phyloP scores from a whole-genome alignment of 306 rosid species.

The Castanea sativa region DNA sequence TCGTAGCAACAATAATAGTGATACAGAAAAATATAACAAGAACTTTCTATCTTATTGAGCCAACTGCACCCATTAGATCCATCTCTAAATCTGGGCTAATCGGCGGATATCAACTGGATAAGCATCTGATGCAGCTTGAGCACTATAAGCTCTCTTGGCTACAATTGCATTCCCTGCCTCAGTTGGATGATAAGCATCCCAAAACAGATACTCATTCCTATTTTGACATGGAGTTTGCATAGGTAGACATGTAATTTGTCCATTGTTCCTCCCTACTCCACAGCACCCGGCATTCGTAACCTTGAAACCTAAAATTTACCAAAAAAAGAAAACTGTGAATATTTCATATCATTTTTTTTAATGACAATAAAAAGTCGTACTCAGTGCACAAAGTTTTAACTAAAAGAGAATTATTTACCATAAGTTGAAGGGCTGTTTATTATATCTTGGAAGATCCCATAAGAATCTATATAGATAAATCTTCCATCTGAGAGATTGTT shows the following conservation, averaged over 20 bases:
- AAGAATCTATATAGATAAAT: conserved; percentile 65
- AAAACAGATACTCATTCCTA: conserved; percentile 60
- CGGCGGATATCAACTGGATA: conserved; percentile 73
- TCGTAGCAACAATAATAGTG: too few species aligned
- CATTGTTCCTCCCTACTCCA: conserved; percentile 95
- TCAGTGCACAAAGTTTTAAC: too few species aligned
- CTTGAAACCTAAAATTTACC: too few species aligned
- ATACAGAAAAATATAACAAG: too few species aligned
- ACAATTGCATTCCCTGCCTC: conserved; percentile 62
- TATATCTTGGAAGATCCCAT: conserved; percentile 72
- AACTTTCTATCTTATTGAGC: neutral
- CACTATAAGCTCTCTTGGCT: conserved; percentile 67
- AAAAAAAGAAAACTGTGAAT: too few species aligned
- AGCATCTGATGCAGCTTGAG: conserved; percentile 77
- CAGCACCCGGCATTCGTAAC: conserved; percentile 38
- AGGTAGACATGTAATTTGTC: conserved; percentile 84
- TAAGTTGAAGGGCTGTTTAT: conserved; percentile 58
- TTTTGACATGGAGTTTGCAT: conserved; percentile 71
- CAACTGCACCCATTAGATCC: neutral
- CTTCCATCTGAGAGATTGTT: conserved; percentile 55
- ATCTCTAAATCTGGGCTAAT: conserved; percentile 57
- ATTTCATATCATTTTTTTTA: too few species aligned
- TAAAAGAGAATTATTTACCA: conserved; percentile 39
- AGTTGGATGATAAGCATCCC: conserved; percentile 98
- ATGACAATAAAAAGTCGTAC: too few species aligned